phyloP scores from a whole-genome alignment of 2,329 filamentous ascomycete genomes.

The Aspergillus aculeatinus region DNA sequence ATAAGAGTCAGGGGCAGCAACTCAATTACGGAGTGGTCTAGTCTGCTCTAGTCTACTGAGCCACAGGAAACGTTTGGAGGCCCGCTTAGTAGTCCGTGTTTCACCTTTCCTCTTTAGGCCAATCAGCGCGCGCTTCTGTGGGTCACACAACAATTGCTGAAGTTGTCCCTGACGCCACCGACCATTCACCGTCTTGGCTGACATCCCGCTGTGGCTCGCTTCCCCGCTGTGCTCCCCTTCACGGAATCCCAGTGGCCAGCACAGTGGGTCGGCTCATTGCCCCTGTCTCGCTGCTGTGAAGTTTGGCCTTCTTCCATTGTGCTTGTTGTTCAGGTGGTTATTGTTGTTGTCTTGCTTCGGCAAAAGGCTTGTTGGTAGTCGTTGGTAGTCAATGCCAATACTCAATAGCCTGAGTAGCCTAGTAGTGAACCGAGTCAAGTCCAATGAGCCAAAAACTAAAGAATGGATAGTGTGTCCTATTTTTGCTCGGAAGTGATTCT shows the following conservation, averaged over 20 bases:
- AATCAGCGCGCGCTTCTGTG: slow-evolving; percentile 1
- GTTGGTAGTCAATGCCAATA: not conserved
- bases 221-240: slow-evolving; percentile 13
- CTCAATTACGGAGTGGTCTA: not conserved
- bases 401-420: not conserved
- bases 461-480: not conserved
- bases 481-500: not conserved
- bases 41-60: slow-evolving; percentile 8
- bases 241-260: not conserved
- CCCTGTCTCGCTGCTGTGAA: slow-evolving; percentile 15
- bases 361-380: not conserved
- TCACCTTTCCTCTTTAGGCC: slow-evolving; percentile 13
- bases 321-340: no score
- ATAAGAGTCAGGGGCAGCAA: slow-evolving; percentile 9
- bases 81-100: slow-evolving; percentile 20
- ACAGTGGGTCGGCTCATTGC: slow-evolving; percentile 9
- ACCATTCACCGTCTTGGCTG: slow-evolving; percentile 11
- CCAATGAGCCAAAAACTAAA: not conserved
- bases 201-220: slow-evolving; percentile 17
- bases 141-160: not conserved
- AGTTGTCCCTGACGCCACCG: slow-evolving; percentile 20
- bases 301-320: not conserved
- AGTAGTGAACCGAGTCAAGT: not conserved
- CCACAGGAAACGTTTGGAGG: slow-evolving; percentile 18
- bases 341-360: no score